Conservation (phyloP, 345 rosid species). For the Eucalyptus camaldulensis region DNA sequence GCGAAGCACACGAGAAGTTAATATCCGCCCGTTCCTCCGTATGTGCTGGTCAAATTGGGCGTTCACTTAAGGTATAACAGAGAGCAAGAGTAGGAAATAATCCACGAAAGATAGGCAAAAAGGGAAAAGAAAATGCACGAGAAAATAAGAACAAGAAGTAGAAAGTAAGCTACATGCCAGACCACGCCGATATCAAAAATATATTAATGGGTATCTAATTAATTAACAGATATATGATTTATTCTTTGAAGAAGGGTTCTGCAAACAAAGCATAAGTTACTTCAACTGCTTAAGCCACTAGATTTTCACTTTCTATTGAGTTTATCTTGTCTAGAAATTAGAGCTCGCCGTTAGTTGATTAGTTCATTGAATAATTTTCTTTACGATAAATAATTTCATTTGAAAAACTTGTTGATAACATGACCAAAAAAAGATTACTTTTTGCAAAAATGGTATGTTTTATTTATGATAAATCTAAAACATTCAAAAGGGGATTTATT, state of each 20-base stretch:
- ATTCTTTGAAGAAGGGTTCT: background rate
- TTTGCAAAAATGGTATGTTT: background rate
- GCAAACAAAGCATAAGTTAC: background rate
- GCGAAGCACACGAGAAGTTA: background rate
- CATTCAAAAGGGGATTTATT: background rate
- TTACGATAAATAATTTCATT: background rate
- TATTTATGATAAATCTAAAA: background rate
- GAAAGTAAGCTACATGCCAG: background rate
- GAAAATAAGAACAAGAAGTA: background rate
- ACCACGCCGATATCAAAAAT: background rate
- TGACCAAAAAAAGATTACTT: background rate
- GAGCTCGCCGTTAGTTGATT: background rate
- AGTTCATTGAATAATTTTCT: background rate
- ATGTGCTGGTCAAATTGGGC: background rate
- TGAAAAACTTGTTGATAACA: background rate
- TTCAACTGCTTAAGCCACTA: background rate
- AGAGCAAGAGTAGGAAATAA: background rate
- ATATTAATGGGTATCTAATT: background rate
- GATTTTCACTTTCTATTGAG: background rate
- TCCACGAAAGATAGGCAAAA: background rate
- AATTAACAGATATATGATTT: background rate
- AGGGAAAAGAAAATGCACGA: background rate
- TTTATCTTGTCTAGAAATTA: background rate
- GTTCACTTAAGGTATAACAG: background rate
- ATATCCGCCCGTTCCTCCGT: background rate